These are phyloP conservation scores for Pleurotus pulmonarius DNA, from an alignment of 768 basidiomycete species.

Conservation along the genomic window DNA sequence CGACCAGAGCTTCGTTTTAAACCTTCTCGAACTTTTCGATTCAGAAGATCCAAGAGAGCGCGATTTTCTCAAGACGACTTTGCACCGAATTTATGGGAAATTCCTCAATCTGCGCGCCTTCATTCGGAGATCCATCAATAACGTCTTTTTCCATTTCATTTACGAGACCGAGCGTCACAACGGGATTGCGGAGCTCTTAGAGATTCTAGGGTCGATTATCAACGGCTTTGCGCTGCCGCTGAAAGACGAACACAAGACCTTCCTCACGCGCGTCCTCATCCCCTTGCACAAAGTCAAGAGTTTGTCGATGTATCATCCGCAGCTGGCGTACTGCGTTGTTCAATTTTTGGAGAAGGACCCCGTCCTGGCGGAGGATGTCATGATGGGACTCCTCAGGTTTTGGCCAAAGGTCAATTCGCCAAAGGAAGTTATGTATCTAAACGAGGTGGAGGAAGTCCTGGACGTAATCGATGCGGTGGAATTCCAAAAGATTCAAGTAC, in stretches of 20 bases:
- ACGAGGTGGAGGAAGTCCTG: conserved; percentile 97
- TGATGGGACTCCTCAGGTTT: conserved; percentile 91
- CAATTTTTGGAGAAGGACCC: conserved; percentile 98
- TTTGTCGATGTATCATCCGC: conserved; percentile 98
- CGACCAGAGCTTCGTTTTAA: conserved; percentile 93
- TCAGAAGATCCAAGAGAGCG: conserved; percentile 98
- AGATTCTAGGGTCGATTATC: conserved; percentile 98
- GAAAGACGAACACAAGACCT: conserved; percentile 98
- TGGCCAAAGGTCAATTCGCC: conserved; percentile 99
- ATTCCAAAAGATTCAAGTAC: conserved; percentile 93
- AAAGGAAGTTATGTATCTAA: conserved; percentile 99
- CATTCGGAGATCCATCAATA: conserved; percentile 98
- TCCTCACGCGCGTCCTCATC: conserved; percentile 89
- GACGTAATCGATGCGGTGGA: conserved; percentile 97
- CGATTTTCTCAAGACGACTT: conserved; percentile 97
- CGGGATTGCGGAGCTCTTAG: conserved; percentile 95
- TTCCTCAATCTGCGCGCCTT: conserved; percentile 98
- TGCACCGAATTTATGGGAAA: conserved; percentile 99
- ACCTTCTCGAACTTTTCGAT: conserved; percentile 96
- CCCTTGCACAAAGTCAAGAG: conserved; percentile 98
- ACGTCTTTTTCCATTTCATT: conserved; percentile 98
- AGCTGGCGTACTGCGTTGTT: conserved; percentile 97
- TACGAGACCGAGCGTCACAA: conserved; percentile 99
- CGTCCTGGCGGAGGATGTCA: conserved; percentile 88
- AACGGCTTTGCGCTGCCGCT: conserved; percentile 97